A percentile compares a stretch with the other conserved stretches of the same genome.
These are phyloP conservation scores for Heteromeles arbutifolia DNA, from an alignment of 306 rosid species.

Conservation along the genomic window DNA sequence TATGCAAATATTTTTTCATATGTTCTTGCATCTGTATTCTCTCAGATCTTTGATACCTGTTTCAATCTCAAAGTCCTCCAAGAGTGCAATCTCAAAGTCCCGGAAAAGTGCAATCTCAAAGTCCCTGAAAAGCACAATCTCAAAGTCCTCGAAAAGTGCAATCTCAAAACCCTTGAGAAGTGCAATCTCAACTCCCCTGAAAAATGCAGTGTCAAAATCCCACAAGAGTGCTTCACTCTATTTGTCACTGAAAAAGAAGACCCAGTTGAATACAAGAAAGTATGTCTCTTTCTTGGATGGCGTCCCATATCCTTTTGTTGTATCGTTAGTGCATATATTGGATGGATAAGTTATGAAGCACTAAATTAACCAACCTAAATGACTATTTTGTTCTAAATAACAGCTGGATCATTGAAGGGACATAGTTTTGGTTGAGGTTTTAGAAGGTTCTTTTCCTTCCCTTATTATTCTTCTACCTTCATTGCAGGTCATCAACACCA, in stretches of 20 bases:
- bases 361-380: background rate
- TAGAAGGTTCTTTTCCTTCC: background rate
- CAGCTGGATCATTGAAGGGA: background rate
- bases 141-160: background rate
- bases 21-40: constrained; percentile 18
- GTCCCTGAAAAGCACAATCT: constrained; percentile 22
- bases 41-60: constrained; percentile 52
- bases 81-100: background rate
- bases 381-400: background rate
- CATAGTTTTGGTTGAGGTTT: background rate
- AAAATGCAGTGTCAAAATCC: background rate
- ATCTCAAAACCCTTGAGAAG: background rate
- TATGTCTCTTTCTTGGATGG: constrained; percentile 30
- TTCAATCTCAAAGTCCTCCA: constrained; percentile 24
- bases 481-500: constrained; percentile 45
- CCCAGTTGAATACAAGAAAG: constrained; percentile 64
- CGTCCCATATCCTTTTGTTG: background rate
- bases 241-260: constrained; percentile 45
- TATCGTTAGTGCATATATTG: background rate
- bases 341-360: background rate
- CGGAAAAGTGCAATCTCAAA: background rate
- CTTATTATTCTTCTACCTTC: constrained; percentile 16
- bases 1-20: background rate
- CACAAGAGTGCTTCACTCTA: constrained; percentile 26
- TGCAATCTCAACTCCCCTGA: constrained; percentile 25